Conservation (phyloP, 2,329 filamentous ascomycete species). For the Apiospora malaysiana region DNA sequence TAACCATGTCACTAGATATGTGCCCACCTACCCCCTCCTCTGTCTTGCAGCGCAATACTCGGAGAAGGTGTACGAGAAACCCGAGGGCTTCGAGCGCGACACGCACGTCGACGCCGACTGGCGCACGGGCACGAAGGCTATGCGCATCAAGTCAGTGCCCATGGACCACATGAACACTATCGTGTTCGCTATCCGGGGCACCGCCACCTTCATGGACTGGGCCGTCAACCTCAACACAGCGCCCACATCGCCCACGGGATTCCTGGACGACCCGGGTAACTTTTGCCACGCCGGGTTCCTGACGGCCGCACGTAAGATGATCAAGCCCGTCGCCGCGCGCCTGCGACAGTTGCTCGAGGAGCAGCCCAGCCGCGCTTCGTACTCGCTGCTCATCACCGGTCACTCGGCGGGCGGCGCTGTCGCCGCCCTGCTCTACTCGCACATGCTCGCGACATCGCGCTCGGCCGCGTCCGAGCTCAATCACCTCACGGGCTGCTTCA, state of each 20-base stretch:
- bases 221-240: constrained; percentile 78
- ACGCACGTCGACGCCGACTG: constrained; percentile 75
- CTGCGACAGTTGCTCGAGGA: constrained; percentile 74
- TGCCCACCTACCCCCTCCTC: constrained; percentile 77
- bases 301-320: constrained; percentile 75
- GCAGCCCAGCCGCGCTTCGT: constrained; percentile 68
- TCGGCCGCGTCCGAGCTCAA: constrained; percentile 71
- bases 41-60: constrained; percentile 82
- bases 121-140: constrained; percentile 78
- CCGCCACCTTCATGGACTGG: constrained; percentile 84
- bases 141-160: constrained; percentile 82
- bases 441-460: constrained; percentile 71
- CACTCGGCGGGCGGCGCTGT: constrained; percentile 88
- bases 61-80: constrained; percentile 72
- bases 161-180: constrained; percentile 80
- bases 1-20: constrained; percentile 56
- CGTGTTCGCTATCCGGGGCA: constrained; percentile 84
- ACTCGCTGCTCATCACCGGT: constrained; percentile 81
- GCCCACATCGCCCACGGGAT: constrained; percentile 68
- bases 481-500: constrained; percentile 72
- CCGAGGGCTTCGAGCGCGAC: constrained; percentile 66
- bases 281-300: constrained; percentile 83
- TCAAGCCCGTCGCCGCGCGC: constrained; percentile 72
- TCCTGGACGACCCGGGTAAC: constrained; percentile 80
- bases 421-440: constrained; percentile 77